Evolutionary conservation across 1,139 yeast species (phyloP), one percentile per base, ranked within the genome.

Genomic region (Magnusiomyces magnusii): DNA sequence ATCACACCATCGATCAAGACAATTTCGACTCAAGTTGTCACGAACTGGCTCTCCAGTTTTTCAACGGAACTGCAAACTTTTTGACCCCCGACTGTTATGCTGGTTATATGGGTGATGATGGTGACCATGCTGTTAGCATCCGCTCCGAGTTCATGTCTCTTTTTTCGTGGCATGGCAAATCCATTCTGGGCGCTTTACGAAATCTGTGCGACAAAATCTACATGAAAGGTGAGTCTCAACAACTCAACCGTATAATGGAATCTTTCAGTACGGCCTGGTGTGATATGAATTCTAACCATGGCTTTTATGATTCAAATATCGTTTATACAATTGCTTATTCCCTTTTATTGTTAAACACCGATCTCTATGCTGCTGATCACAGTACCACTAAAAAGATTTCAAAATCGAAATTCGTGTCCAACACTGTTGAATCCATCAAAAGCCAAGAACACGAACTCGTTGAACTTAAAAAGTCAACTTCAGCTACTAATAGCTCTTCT

Each of bases 201-300:
- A 72, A 74, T 61, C 74, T 89, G 51, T 88, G 95, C 65, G 79
- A 81, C 44, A 81, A 78, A 66, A 69, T 89, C 25, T 86, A 86
- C 69, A 77, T 89, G 68, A 84, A 84, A 67, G 96, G 93, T 1
- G 96, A 90, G 70, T 84, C 95, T 1, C 93, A 87, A 66, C 88
- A 86, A 65, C 82, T 89, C 58, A 95, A 88, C 71, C 78, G 89
- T 54, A 80, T 89, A 47, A 75, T 89, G 62, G 85, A 86, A 54
- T 78, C 85, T 1, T 85, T 88, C 69, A 81, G 95, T 31, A 77
- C 78, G 60, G 80, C 86, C 56, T 89, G 92, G 86, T 81, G 69
- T 69, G 74, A 69, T 70, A 78, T 73, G 73, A 78, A 73, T 76
- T 83, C 63, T 5, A 31, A 57, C 42, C 71, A 73, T 52, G 75